phyloP scores from a whole-genome alignment of 2,329 filamentous ascomycete genomes.

The Xylaria sp. region DNA sequence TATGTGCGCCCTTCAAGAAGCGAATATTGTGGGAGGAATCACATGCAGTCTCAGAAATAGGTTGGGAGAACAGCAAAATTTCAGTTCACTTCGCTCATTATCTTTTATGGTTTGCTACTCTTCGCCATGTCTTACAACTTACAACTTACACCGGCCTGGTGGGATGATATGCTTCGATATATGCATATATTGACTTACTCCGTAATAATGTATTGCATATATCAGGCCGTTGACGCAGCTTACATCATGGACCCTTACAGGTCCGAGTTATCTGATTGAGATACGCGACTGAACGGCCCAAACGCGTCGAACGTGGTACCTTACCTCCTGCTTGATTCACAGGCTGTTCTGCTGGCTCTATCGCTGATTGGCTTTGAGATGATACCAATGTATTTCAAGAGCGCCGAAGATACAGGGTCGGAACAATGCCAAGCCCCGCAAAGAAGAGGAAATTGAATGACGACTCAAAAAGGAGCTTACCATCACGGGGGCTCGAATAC shows the following conservation, averaged over 20 bases:
- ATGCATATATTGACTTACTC: not conserved
- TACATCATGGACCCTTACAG: conserved; percentile 13
- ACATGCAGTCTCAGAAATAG: not conserved
- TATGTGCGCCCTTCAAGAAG: not conserved
- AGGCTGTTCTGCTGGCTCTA: not conserved
- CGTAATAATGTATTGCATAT: not conserved
- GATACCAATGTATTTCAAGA: conserved; percentile 7
- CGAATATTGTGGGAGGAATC: not conserved
- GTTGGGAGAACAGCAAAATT: too few relatives aligned
- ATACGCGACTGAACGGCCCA: conserved; percentile 7
- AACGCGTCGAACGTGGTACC: not conserved
- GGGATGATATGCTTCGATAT: not conserved
- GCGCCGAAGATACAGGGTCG: conserved; percentile 1
- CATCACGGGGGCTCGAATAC: conserved; percentile 50
- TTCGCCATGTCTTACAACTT: not conserved
- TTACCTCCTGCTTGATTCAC: not conserved
- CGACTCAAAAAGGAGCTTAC: conserved; percentile 42
- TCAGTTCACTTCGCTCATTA: not conserved
- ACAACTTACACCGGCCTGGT: not conserved
- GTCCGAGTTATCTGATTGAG: not conserved
- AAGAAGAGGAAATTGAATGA: conserved; percentile 52
- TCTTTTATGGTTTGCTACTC: not conserved
- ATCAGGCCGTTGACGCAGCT: not conserved
- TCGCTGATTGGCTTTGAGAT: not conserved
- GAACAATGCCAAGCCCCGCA: conserved; percentile 49